Evolutionary conservation across 305 asterid genomes (phyloP).

Genomic region (Petunia hybrid): DNA sequence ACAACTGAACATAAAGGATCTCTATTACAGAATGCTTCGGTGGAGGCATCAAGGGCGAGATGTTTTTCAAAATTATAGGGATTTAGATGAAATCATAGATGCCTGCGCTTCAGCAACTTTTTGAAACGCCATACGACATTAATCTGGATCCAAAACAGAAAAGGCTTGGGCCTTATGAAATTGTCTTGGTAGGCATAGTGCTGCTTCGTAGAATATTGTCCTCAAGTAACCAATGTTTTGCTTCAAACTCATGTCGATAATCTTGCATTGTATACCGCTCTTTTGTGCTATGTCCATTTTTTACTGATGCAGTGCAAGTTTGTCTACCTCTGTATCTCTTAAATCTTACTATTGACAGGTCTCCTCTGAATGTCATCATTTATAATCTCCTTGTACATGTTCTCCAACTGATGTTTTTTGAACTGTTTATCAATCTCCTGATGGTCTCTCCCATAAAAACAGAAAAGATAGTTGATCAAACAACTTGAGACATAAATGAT

Average conservation of each 20-base stretch:
- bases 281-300: slow-evolving; percentile 22
- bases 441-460: not conserved
- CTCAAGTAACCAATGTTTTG: slow-evolving; percentile 2
- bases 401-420: not conserved
- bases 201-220: not conserved
- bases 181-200: slow-evolving; percentile 12
- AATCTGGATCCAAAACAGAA: not conserved
- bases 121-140: slow-evolving; percentile 3
- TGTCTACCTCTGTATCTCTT: not conserved
- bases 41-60: slow-evolving; percentile 70
- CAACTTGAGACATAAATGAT: not conserved
- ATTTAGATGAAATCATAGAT: slow-evolving; percentile 50
- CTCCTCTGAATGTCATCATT: not conserved
- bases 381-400: not conserved
- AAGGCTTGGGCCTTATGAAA: not conserved
- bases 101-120: slow-evolving; percentile 42
- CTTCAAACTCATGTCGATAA: not conserved
- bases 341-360: not conserved
- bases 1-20: slow-evolving; percentile 54
- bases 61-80: slow-evolving; percentile 51
- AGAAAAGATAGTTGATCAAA: not conserved
- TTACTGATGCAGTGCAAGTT: not conserved
- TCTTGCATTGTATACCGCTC: not conserved
- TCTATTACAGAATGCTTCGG: slow-evolving; percentile 51
- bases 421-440: slow-evolving; percentile 17